A percentile compares a stretch with the other conserved stretches of the same genome.
Conservation (phyloP, 2,329 filamentous ascomycete species). For the Rhexocercosporidium sp. region DNA sequence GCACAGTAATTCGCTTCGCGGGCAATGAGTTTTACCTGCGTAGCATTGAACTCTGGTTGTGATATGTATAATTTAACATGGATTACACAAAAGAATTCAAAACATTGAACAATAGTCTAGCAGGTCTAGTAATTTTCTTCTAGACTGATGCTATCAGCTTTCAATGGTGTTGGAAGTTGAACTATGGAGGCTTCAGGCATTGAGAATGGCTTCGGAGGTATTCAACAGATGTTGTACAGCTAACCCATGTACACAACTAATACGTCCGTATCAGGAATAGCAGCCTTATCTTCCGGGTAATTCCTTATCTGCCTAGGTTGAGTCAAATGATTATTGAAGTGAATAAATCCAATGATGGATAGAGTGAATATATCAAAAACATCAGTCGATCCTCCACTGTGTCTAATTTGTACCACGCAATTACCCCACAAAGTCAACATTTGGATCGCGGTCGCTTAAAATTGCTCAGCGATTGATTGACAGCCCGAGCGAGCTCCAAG, state of each 20-base stretch:
- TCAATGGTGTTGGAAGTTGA: too few species aligned
- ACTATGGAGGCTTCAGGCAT: not conserved
- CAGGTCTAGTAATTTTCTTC: too few species aligned
- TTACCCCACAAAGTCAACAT: slow-evolving; percentile 19
- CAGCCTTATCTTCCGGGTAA: not conserved
- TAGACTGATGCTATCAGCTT: not conserved
- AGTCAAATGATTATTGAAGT: not conserved
- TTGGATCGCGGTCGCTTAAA: slow-evolving; percentile 6
- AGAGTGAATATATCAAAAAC: not conserved
- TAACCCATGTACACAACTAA: not conserved
- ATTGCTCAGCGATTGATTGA: slow-evolving; percentile 4
- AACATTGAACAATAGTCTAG: too few species aligned
- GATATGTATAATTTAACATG: too few species aligned
- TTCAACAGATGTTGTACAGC: not conserved
- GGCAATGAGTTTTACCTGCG: too few species aligned
- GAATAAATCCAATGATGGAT: not conserved
- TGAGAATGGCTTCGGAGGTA: not conserved
- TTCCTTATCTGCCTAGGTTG: not conserved
- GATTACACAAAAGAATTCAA: too few species aligned
- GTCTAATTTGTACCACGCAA: not conserved
- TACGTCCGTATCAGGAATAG: not conserved
- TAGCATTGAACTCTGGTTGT: too few species aligned
- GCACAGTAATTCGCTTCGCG: too few species aligned
- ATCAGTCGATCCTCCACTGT: not conserved
- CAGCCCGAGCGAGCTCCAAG: slow-evolving; percentile 15